phyloP scores from a whole-genome alignment of 108 stramenopile genomes.

The Aurantiochytrium sp. region DNA sequence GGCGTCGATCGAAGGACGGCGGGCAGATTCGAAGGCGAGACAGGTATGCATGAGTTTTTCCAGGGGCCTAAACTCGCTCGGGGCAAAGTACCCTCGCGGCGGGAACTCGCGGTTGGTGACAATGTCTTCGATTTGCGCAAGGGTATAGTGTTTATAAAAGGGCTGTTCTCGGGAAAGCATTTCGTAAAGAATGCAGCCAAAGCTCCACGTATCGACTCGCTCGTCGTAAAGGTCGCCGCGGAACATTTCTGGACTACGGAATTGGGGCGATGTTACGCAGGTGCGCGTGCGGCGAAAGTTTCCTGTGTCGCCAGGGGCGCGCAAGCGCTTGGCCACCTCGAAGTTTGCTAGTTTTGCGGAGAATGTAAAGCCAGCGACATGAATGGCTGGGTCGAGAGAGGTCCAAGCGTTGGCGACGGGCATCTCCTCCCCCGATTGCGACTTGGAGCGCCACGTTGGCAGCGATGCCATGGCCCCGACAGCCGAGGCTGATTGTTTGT shows the following conservation, averaged over 20 bases:
- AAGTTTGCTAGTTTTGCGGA: neutral
- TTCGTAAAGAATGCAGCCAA: neutral
- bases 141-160: neutral
- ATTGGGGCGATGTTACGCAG: neutral
- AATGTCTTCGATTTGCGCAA: neutral
- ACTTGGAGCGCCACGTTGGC: neutral
- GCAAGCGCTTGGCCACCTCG: constrained; percentile 1
- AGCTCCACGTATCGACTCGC: neutral
- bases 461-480: neutral
- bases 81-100: neutral
- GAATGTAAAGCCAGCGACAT: neutral
- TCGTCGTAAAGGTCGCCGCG: neutral
- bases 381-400: neutral
- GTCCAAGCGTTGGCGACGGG: neutral
- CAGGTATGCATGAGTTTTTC: neutral
- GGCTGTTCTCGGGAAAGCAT: neutral
- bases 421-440: neutral
- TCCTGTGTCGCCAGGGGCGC: neutral
- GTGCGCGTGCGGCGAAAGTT: neutral
- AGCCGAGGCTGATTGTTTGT: neutral
- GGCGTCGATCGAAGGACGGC: neutral
- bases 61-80: neutral
- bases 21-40: neutral
- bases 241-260: neutral
- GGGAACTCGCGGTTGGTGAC: neutral